Conservation (phyloP, 2,329 filamentous ascomycete species). For the Remersonia thermophila region DNA sequence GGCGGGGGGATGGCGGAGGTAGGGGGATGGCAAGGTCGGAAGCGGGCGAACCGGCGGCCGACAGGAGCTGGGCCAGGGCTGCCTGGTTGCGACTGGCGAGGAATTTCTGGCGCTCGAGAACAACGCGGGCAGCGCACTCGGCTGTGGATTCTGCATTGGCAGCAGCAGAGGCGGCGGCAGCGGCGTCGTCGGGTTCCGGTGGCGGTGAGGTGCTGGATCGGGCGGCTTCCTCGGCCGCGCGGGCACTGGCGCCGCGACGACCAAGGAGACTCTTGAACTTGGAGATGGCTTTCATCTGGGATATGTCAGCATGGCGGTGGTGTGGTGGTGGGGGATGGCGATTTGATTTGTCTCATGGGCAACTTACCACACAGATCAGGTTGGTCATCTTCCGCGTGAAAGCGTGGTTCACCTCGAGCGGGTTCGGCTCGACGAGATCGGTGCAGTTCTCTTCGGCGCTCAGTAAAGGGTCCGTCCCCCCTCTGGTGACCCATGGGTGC, state of each 20-base stretch:
- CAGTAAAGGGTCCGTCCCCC: constrained; percentile 65
- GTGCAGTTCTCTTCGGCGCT: constrained; percentile 77
- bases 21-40: neutral
- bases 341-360: too few relatives aligned
- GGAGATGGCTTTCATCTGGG: constrained; percentile 71
- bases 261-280: constrained; percentile 67
- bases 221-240: neutral
- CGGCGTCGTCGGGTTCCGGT: neutral
- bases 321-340: too few relatives aligned
- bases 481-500: constrained; percentile 85
- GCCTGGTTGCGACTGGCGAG: constrained; percentile 16
- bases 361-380: constrained; percentile 64
- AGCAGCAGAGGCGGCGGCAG: neutral
- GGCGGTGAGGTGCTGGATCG: neutral
- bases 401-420: constrained; percentile 78
- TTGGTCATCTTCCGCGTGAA: constrained; percentile 85
- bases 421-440: constrained; percentile 71
- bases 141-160: constrained; percentile 26
- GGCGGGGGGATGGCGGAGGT: constrained; percentile 39
- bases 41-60: neutral
- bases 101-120: constrained; percentile 35
- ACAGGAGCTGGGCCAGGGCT: constrained; percentile 2
- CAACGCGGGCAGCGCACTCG: constrained; percentile 37
- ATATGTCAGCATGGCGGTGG: constrained; percentile 1
- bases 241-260: neutral